Base-by-base conservation (phyloP, 306 rosid species). In the Citrullus colocynthis region DNA sequence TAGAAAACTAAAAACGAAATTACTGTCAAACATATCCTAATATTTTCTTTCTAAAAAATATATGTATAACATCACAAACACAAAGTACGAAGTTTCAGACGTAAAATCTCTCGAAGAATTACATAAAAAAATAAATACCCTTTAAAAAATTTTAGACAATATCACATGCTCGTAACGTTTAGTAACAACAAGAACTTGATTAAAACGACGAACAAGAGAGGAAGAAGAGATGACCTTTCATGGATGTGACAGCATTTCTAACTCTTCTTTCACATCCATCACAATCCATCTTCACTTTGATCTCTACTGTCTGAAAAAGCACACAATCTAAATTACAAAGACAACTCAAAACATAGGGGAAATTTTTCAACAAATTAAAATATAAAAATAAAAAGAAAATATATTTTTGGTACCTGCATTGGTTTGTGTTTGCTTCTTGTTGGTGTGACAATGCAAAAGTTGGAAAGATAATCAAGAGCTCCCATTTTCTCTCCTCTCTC, bases 201-300 rank as follows among this genome's bases (percentile, higher is more conserved):
- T 4, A 57, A 21, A 57, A 2, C 13, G 61, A 56, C 0, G 13
- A 2, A 9, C 5, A 10, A 9, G n/a, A 61, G 18, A 16, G 7
- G 16, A 42, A 72, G 21, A 28, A 37, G 15, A 0, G n/a, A 16
- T 52, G 4, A 92, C 96, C 98, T 93, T 83, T 91, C 88, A 93
- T 89, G 57, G 80, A 55, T 64, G 92, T 85, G 55, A 89, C 91
- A 54, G 93, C 91, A 58, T 89, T 82, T 87, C 87, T 86, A 52
- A 93, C 91, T 84, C 84, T 88, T 79, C 98, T 79, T 89, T 93
- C 98, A 65, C 98, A 93, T 37, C 98, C 98, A 86, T 73, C 77
- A 73, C 77, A 73, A 0, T 73, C 77, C 61, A 73, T 51, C 77
- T 73, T 73, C 60, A 73, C 77, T 73, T 73, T 73, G 61, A 73